phyloP scores from a whole-genome alignment of 139 green algal genomes.

The Coelastrella sp. region DNA sequence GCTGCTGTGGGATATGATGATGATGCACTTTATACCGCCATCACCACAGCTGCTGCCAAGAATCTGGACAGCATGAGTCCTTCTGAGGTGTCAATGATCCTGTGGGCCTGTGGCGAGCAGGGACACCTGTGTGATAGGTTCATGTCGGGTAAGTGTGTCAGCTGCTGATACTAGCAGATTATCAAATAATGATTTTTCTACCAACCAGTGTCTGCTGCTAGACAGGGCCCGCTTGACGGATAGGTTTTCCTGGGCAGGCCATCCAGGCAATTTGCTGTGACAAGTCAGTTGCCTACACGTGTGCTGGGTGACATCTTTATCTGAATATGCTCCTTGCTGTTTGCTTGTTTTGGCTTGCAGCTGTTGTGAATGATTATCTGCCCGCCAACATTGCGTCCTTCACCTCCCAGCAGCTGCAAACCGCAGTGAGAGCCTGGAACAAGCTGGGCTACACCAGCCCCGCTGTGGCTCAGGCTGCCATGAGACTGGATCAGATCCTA shows the following conservation, averaged over 20 bases:
- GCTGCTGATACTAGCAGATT: background rate
- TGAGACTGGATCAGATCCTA: conserved; percentile 22
- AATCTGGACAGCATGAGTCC: conserved; percentile 18
- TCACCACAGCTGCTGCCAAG: background rate
- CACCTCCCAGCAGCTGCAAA: conserved; percentile 45
- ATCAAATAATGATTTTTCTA: too few relatives aligned
- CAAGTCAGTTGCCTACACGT: too few relatives aligned
- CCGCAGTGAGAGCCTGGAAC: conserved; percentile 41
- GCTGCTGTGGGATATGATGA: conserved; percentile 46
- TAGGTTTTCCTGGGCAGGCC: too few relatives aligned
- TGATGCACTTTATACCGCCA: conserved; percentile 26
- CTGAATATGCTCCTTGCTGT: too few relatives aligned
- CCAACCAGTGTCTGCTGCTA: too few relatives aligned
- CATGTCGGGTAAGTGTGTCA: conserved; percentile 25
- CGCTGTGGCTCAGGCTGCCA: conserved; percentile 32
- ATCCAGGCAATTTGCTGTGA: too few relatives aligned
- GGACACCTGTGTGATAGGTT: conserved; percentile 30
- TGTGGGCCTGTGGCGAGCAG: conserved; percentile 49
- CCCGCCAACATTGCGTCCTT: conserved; percentile 27
- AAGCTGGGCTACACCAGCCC: conserved; percentile 44
- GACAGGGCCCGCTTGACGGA: too few relatives aligned
- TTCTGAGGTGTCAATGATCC: conserved; percentile 26
- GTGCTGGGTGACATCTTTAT: too few relatives aligned
- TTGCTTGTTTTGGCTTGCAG: conserved; percentile 5
- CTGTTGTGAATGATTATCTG: conserved; percentile 37